Base-by-base conservation (phyloP, 2,329 filamentous ascomycete genomes). In the Ceratocystis papillata region DNA sequence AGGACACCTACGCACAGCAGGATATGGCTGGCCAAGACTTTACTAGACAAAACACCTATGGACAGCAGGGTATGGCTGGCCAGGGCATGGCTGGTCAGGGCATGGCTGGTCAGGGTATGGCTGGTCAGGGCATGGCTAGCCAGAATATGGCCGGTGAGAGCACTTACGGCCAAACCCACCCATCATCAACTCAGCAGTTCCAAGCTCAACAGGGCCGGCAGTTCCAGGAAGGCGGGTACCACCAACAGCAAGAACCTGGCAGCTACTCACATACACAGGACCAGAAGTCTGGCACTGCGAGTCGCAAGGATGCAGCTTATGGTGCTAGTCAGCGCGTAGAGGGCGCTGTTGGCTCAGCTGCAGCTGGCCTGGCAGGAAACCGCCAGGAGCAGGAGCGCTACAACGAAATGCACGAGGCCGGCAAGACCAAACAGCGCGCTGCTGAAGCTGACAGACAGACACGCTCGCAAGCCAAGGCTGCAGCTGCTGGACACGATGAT, bases 391-490 rank as follows among this genome's bases (percentile, higher is more conserved):
- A 92, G 79, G 75, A 79, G 61, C 83, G 84, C 73, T 88, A 85
- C 73, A 79, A 88, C 74, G 74, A 80, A 70, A 78, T 87, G 76
- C 90, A 94, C 73, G 90, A 94, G 71, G 77, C 83, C 70, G 92
- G 91, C 70, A 96, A 94, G 85, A 89, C 88, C 22, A 81, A 84
- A 73, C 88, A 96, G 81, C 83, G 90, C 22, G 88, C 90, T 62
- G 91, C 87, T 1, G 91, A 96, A 81, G 78, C 81, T 46, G 90
- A 96, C 73, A 81, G 96, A 66, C 78, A 87, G 76, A 57, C 53
- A 17, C 53, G 28, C 53, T 57, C 53, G 53, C 53, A 57, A 28
- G 28, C 53, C 22, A 57, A 57, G 53, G 10, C 3, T 17, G 15
- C 22, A 33, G 33, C 2, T 37, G 33, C 8, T 6, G 53, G 28